Conservation (phyloP, 2,329 filamentous ascomycete genomes). For the Leptographium wingfieldii region DNA sequence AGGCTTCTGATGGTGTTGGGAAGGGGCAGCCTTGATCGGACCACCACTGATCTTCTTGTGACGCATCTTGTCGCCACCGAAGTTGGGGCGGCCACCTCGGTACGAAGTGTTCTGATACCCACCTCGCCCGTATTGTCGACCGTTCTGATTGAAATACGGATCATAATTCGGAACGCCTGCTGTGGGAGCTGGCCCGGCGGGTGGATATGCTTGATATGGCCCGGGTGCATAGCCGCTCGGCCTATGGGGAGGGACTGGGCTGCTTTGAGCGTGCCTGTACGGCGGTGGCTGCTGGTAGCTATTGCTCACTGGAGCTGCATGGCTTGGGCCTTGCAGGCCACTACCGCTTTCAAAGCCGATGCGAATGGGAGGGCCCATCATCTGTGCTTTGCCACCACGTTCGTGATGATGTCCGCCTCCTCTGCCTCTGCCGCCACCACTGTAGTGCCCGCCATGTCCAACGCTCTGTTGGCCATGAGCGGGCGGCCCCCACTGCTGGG, state of each 20-base stretch:
- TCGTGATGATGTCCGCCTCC: constrained; percentile 26
- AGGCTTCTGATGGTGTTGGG: constrained; percentile 34
- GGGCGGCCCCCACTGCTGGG: constrained; percentile 30
- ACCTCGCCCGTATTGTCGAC: constrained; percentile 26
- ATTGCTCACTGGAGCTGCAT: constrained; percentile 33
- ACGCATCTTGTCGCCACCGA: constrained; percentile 26
- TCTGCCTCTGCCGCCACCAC: constrained; percentile 27
- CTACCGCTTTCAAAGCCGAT: constrained; percentile 36
- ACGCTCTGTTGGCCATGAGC: constrained; percentile 15
- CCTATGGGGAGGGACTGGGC: constrained; percentile 8
- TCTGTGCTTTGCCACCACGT: constrained; percentile 24
- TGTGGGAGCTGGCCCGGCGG: constrained; percentile 21
- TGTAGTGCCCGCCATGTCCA: constrained; percentile 16
- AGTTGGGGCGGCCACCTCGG: constrained; percentile 19
- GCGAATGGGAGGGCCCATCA: constrained; percentile 42
- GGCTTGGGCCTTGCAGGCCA: constrained; percentile 20
- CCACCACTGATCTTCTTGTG: constrained; percentile 18
- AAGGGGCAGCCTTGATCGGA: constrained; percentile 6
- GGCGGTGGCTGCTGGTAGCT: constrained; percentile 24
- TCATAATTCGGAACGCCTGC: constrained; percentile 17
- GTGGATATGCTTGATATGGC: constrained; percentile 26
- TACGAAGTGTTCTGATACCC: constrained; percentile 22
- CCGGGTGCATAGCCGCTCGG: constrained; percentile 18
- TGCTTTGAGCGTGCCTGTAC: constrained; percentile 18
- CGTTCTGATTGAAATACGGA: constrained; percentile 21